Evolutionary conservation across 352 stramenopile genomes (phyloP), one percentile per base, ranked within the genome.

Genomic region (Globisporangium solare): DNA sequence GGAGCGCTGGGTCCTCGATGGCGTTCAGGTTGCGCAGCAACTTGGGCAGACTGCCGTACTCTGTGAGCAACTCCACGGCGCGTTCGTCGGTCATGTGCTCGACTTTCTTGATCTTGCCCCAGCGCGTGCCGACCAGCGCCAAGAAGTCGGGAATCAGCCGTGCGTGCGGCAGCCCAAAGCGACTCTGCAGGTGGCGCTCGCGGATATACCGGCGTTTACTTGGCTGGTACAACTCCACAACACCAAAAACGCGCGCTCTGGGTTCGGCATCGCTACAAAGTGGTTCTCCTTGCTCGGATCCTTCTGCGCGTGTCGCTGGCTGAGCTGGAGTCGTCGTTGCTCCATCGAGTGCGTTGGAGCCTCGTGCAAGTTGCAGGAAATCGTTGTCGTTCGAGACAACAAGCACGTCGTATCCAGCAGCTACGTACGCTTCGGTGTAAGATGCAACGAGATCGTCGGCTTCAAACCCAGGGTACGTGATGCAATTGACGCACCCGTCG

Each of bases 381-480:
- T 89, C 79, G 49, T 83, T 87, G 50, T 89, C 79, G 46, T 89
- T 88, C 27, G 76, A 88, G 32, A 87, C 70, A 35, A 89, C 59
- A 48, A 89, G 58, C 22, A 89, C 74, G 24, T 87, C 74, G 46
- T 82, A 73, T 6, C 67, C 74, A n/a, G 58, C 56, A 2, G 60
- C 54, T 0, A 68, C 65, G 35, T 62, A 79, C 48, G 73, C 68
- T 20, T 66, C 67, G 20, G 73, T 64, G 55, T 89, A 89, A 0
- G 79, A 86, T 14, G 79, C 79, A 48, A 89, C 83, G 51, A 89
- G 53, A 58, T 89, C 79, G 56, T 89, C 79, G 20, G 79, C 79
- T 53, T 89, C 79, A 24, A 83, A 67, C 14, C 76, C 74, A 2
- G 73, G 67, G 18, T 56, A 60, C 47, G 74, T 61, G 39, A 89